Base-by-base conservation (phyloP, 352 stramenopile species). In the Globisporangium heterothallicum region DNA sequence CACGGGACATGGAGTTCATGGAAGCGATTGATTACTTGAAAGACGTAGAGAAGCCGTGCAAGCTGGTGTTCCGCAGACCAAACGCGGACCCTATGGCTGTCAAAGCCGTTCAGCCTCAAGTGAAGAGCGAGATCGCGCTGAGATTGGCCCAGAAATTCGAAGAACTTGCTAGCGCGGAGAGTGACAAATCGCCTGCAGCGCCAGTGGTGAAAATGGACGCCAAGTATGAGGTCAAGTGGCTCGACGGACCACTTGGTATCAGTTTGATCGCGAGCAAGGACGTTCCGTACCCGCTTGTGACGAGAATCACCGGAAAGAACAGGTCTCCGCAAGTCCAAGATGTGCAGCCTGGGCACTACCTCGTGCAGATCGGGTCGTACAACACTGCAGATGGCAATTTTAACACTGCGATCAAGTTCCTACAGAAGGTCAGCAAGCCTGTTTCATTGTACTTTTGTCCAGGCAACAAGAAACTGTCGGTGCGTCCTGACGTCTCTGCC, bases 181-280 rank as follows among this genome's bases (percentile, higher is more conserved):
- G 77, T 46, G 81, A 92, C 24, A 90, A 91, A 42, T 70, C 74
- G 16, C 70, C 78, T 12, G 66, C 74, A 7, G 67, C 74, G 12
- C 79, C 84, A 19, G 63, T 78, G 6, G 78, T 94, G 16, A 87
- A 91, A 35, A 47, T 94, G 25, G 79, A 92, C 4, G 70, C 82
- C 34, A 92, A 89, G 53, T 94, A 92, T 59, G 78, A 92, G 44
- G 83, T 94, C 54, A 89, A 92, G 47, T 94, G 84, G 84, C 68
- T 90, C 38, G 84, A 94, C 42, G 84, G 84, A 5, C 84, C 84
- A 29, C 68, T 94, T 0, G 84, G 84, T 5, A 92, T 94, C 60
- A 92, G 81, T 77, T 52, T 94, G 7, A 92, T 94, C 46, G 84
- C 84, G 9, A 94, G 80, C 56, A 92, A 92, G 36, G 84, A 94